Conservation (phyloP, 1,139 yeast species). For the Nakaseomyces delphensis region DNA sequence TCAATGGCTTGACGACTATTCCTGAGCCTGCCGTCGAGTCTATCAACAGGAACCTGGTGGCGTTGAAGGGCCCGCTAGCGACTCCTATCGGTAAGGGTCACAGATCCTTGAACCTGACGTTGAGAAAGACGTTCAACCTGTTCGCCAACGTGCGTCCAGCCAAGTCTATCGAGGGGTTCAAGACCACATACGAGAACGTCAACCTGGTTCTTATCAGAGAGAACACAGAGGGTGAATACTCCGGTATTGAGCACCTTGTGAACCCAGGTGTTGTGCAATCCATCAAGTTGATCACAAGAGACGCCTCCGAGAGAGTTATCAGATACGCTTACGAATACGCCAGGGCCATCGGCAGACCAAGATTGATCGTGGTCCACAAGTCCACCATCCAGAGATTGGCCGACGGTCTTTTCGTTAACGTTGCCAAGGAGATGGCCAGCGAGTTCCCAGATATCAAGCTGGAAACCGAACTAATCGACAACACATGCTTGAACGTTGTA, state of each 20-base stretch:
- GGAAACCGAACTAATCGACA: conserved; percentile 84
- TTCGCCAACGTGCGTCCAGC: conserved; percentile 98
- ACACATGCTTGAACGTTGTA: conserved; percentile 86
- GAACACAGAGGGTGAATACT: conserved; percentile 98
- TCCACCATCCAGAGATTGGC: conserved; percentile 97
- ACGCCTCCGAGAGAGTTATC: conserved; percentile 92
- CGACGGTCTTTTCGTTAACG: conserved; percentile 90
- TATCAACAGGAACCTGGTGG: conserved; percentile 86
- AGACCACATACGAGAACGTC: conserved; percentile 90
- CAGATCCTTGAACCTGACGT: conserved; percentile 91
- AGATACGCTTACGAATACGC: conserved; percentile 97
- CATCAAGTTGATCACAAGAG: conserved; percentile 91
- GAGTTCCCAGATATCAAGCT: conserved; percentile 87
- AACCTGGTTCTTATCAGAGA: conserved; percentile 96
- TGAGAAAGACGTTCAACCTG: conserved; percentile 92
- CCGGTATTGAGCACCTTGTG: conserved; percentile 96
- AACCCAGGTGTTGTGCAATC: conserved; percentile 98
- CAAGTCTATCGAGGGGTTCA: conserved; percentile 83
- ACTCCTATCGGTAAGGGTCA: conserved; percentile 99
- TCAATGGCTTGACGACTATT: conserved; percentile 89
- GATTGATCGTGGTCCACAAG: conserved; percentile 92
- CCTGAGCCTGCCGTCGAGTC: conserved; percentile 90
- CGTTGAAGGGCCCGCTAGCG: conserved; percentile 95
- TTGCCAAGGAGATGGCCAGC: conserved; percentile 81
- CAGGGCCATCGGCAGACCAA: conserved; percentile 76